Evolutionary conservation across 2,329 filamentous ascomycete species (phyloP).

Genomic region (Stachybotrys elegans): DNA sequence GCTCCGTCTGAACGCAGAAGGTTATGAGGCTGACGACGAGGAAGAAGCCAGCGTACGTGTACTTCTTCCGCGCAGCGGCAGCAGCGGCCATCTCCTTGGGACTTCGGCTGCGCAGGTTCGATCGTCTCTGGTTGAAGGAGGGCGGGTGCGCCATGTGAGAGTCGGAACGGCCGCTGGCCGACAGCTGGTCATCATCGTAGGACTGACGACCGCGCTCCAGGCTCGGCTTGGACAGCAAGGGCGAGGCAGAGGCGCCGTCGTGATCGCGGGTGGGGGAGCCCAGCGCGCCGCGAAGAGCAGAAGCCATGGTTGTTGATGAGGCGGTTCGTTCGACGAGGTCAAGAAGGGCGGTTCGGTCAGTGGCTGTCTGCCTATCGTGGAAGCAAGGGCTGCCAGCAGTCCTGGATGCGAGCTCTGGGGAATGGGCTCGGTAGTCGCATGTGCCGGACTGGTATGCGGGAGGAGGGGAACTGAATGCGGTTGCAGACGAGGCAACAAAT

Average conservation of each 20-base stretch:
- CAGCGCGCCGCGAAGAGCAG: background rate
- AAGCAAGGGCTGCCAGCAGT: constrained; percentile 2
- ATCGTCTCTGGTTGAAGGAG: constrained; percentile 31
- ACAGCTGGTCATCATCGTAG: constrained; percentile 10
- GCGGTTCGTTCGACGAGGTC: background rate
- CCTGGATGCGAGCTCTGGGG: background rate
- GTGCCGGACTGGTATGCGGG: too few relatives aligned
- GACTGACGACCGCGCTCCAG: constrained; percentile 9
- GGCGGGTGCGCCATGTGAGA: constrained; percentile 17
- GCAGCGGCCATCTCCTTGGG: constrained; percentile 45
- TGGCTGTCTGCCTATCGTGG: constrained; percentile 6
- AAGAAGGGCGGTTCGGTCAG: background rate
- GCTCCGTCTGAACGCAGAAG: constrained; percentile 93
- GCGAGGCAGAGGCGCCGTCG: constrained; percentile 11
- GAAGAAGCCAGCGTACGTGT: constrained; percentile 82
- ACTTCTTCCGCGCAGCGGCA: constrained; percentile 64
- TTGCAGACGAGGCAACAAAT: too few relatives aligned
- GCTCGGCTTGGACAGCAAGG: constrained; percentile 16
- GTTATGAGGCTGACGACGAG: constrained; percentile 76
- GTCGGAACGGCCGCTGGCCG: constrained; percentile 16
- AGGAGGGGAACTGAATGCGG: too few relatives aligned
- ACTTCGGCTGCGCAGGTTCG: constrained; percentile 72
- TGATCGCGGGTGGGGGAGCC: constrained; percentile 8
- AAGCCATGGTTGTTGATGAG: constrained; percentile 6
- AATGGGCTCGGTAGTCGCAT: background rate